Percentiles rank a stretch among this genome's conserved stretches.
phyloP scores from a whole-genome alignment of 805 yeast genomes.

The Candida nanaspora region DNA sequence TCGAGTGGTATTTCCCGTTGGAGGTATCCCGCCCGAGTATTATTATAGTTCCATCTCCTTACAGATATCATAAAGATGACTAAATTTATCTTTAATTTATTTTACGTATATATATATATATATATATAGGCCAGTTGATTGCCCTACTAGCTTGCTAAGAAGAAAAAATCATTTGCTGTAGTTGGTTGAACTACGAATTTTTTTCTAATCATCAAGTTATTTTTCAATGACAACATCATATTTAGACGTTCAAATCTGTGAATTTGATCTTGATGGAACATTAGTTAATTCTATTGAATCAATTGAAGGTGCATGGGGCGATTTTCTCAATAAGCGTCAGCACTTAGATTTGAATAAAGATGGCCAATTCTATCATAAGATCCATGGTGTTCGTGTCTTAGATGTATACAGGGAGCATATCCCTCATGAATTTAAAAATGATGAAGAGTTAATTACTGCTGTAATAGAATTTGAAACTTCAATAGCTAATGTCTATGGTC shows the following conservation, averaged over 20 bases:
- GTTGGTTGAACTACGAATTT: no score
- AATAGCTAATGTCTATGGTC: constrained; percentile 67
- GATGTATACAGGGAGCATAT: constrained; percentile 71
- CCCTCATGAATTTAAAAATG: constrained; percentile 28
- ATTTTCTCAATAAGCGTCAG: constrained; percentile 61
- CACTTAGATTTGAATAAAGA: constrained; percentile 28
- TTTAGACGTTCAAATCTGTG: constrained; percentile 16
- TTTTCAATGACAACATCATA: neutral
- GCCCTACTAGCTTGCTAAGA: no score
- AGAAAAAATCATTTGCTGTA: no score
- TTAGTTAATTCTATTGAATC: constrained; percentile 78
- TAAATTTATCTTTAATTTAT: no score
- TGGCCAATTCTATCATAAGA: constrained; percentile 55
- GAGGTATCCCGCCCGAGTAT: no score
- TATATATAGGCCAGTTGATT: no score
- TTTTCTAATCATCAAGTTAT: neutral
- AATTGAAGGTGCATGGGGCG: constrained; percentile 77
- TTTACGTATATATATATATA: no score
- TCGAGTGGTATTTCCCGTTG: no score
- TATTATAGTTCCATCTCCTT: no score
- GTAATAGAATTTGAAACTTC: constrained; percentile 46
- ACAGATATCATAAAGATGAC: no score
- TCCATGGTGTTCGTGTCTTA: constrained; percentile 80
- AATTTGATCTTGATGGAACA: constrained; percentile 87
- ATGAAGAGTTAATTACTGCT: constrained; percentile 8